These are phyloP conservation scores for Metschnikowia cerradonensis DNA, from an alignment of 805 yeast genomes.

Conservation along the genomic window DNA sequence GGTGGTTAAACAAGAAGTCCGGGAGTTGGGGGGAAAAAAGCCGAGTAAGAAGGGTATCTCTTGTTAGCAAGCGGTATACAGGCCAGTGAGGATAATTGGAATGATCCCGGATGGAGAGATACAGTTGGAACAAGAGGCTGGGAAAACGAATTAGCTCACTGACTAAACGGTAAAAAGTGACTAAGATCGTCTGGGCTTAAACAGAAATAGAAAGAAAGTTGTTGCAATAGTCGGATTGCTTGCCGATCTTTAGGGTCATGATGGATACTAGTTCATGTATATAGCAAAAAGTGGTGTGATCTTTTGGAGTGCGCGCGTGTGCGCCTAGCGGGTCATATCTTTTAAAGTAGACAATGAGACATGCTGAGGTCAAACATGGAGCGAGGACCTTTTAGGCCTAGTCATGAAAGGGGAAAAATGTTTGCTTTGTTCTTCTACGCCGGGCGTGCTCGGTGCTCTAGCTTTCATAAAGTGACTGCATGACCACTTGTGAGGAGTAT, in stretches of 20 bases:
- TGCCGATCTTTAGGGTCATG: background rate
- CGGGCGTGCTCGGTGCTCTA: no score
- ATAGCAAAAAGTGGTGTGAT: constrained; percentile 5
- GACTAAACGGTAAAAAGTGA: background rate
- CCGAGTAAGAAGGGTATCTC: no score
- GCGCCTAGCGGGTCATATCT: background rate
- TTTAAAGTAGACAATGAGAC: background rate
- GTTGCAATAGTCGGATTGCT: background rate
- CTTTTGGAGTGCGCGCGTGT: background rate
- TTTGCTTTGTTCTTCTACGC: background rate
- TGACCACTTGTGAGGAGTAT: no score
- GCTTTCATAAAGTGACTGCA: no score
- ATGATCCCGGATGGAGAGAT: background rate
- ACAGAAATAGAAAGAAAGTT: background rate
- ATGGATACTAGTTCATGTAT: background rate
- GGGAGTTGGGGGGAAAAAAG: background rate
- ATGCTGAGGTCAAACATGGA: background rate
- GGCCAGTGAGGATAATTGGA: no score
- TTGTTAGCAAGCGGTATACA: no score
- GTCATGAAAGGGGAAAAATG: background rate
- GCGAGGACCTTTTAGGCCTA: background rate
- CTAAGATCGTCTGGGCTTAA: background rate
- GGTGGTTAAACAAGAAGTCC: background rate
- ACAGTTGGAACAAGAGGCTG: background rate
- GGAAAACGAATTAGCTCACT: background rate